phyloP scores from a whole-genome alignment of 306 rosid genomes.

The Prunus salicina region DNA sequence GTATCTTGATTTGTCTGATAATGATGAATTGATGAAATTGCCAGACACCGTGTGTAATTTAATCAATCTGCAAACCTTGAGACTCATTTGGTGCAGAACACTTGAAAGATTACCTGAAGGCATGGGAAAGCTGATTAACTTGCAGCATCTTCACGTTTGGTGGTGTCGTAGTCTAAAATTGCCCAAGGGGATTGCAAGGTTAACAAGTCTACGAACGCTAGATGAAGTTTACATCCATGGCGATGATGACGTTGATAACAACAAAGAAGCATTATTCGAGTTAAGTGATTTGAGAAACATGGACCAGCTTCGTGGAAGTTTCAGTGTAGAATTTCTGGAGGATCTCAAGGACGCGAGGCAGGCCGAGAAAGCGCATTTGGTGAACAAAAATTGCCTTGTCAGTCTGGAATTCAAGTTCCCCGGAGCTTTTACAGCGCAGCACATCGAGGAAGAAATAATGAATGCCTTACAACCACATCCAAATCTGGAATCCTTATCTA shows the following conservation, averaged over 20 bases:
- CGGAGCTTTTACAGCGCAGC: no score
- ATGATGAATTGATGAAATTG: not conserved
- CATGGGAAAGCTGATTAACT: no score
- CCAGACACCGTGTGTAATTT: not conserved
- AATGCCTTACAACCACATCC: not conserved
- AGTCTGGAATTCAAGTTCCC: no score
- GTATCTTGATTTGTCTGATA: no score
- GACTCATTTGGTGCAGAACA: fast-evolving
- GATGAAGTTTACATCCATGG: no score
- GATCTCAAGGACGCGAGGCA: not conserved
- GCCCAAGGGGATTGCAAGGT: no score
- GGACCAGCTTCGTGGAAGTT: no score
- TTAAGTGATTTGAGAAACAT: no score
- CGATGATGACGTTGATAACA: no score
- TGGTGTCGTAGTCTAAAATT: fast-evolving
- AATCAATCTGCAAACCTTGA: slow-evolving; percentile 1
- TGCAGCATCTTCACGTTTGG: no score
- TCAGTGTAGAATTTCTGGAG: fast-evolving
- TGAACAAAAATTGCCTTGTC: not conserved
- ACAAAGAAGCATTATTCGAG: no score
- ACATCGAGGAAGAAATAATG: not conserved
- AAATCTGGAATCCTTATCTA: not conserved
- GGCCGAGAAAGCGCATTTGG: not conserved
- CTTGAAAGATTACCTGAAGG: not conserved
- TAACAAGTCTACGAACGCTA: no score